Evolutionary conservation across 495 filamentous ascomycete species (phyloP), one percentile per base, ranked within the genome.

Genomic region (Eremomyces bilateralis): DNA sequence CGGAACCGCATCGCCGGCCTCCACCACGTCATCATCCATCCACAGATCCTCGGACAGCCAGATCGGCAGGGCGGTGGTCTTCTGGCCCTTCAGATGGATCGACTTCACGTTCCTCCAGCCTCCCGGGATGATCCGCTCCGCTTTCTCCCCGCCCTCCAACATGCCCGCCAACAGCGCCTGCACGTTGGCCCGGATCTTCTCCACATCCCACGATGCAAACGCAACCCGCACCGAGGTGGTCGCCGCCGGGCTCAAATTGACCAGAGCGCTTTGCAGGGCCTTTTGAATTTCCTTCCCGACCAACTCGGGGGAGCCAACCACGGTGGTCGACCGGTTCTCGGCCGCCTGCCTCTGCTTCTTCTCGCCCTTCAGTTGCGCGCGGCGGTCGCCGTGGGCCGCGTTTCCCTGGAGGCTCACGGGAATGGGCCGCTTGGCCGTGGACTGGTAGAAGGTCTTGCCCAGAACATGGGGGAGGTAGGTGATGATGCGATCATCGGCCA

Each of bases 31-130:
- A 42, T 84, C 76, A 34, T 81, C 76, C 21, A 76, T 58, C 80
- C 84, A 97, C 34, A 97, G 56, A 59, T 95, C 79, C 46, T 74
- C 69, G 5, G 88, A 76, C 47, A 94, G 60, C 76, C 80, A 97
- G 40, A 97, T 71, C 11, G 88, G 88, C 44, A 97, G 59, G 10
- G 84, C 80, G 39, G 69, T 76, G 6, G 82, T 90, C 43, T 74
- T 69, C 6, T 79, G 72, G 4, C 77, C 76, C 62, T 95, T 97
- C 56, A 97, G 62, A 57, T 92, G 82, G 31, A 95, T 51, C 31
- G 66, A 65, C 53, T 73, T 71, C 33, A 95, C 67, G 48, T 79
- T 81, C 40, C 67, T 66, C 83, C 83, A 94, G 37, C 79, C 71
- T 44, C 80, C 71, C 3, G 82, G 64, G 3, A 95, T 64, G 37